Evolutionary conservation across 1,284 basidiomycete species (phyloP), one percentile per base, ranked within the genome.

Genomic region (Cutaneotrichosporon sp.): DNA sequence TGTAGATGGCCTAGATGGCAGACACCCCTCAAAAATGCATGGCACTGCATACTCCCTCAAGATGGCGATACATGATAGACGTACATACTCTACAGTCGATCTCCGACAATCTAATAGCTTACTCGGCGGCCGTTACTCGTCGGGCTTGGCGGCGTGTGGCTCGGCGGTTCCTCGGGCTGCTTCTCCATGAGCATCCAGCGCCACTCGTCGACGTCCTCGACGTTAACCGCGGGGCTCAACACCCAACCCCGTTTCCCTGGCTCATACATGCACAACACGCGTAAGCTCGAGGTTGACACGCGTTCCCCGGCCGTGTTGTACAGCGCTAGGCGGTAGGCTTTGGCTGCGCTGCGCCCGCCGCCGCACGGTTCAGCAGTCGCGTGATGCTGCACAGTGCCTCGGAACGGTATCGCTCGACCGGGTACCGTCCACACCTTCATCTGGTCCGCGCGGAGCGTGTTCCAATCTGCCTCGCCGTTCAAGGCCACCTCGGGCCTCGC

Each of bases 171-270:
- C 14, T 53, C 51, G 18, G 30, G 13, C 51, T 30, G 51, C 38
- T 42, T 30, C 22, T 59, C 49, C 47, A 21, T 49, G 31, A 70
- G 67, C 40, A 62, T 61, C 76, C 74, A 79, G 22, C 66, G 50
- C 78, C 78, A 80, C 32, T 77, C 73, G 64, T 78, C 77, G 2
- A 72, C 36, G 60, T 80, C 78, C 42, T 72, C 62, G 21, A 78
- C 36, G 11, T 56, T 30, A 4, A 71, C 74, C 0, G 73, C 73
- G 5, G 65, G 46, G 5, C 72, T 73, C 21, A 65, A 58, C 14
- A 64, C 65, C 64, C 73, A 76, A 16, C 76, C 77, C 14, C 56
- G 56, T 61, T 69, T 69, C 0, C 72, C 75, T n/a, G 65, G 52
- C 50, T 67, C 63, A 56, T 72, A 77, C 6, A 74, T 70, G 56